These are phyloP conservation scores for Grigorovia yakushimaensis DNA, from an alignment of 805 yeast species.

Conservation along the genomic window DNA sequence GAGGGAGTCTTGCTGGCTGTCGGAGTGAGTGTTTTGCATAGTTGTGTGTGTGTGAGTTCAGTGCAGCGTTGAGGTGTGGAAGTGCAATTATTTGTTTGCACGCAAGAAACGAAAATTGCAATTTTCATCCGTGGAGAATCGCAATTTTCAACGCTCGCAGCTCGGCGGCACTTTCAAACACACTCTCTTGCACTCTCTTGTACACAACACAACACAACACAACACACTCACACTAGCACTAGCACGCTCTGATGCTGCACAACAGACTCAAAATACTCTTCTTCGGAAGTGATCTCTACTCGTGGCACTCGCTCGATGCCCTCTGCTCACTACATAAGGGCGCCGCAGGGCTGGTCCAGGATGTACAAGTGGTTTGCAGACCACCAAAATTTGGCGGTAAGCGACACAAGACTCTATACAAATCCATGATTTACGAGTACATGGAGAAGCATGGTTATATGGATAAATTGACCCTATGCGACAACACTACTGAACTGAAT, in stretches of 20 bases:
- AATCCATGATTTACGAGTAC: slow-evolving; percentile 41
- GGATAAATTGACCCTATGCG: slow-evolving; percentile 9
- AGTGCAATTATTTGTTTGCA: too few relatives aligned
- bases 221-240: too few relatives aligned
- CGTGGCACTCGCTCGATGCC: background rate
- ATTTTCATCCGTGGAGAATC: too few relatives aligned
- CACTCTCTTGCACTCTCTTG: too few relatives aligned
- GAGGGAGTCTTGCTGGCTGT: background rate
- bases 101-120: too few relatives aligned
- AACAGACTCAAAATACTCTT: slow-evolving; percentile 37
- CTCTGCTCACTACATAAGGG: slow-evolving; percentile 15
- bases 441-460: background rate
- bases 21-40: background rate
- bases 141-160: too few relatives aligned
- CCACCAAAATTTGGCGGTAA: slow-evolving; percentile 59
- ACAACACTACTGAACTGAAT: too few relatives aligned
- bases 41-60: background rate
- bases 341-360: slow-evolving; percentile 14
- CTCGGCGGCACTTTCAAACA: too few relatives aligned
- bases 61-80: too few relatives aligned
- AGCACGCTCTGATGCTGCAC: too few relatives aligned
- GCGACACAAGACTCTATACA: slow-evolving; percentile 35
- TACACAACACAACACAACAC: too few relatives aligned
- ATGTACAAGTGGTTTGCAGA: slow-evolving; percentile 54
- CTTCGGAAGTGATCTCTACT: slow-evolving; percentile 57